A percentile compares a stretch with the other conserved stretches of the same genome.
Conservation (phyloP, 2,329 filamentous ascomycete species). For the Phialophora verrucosa region DNA sequence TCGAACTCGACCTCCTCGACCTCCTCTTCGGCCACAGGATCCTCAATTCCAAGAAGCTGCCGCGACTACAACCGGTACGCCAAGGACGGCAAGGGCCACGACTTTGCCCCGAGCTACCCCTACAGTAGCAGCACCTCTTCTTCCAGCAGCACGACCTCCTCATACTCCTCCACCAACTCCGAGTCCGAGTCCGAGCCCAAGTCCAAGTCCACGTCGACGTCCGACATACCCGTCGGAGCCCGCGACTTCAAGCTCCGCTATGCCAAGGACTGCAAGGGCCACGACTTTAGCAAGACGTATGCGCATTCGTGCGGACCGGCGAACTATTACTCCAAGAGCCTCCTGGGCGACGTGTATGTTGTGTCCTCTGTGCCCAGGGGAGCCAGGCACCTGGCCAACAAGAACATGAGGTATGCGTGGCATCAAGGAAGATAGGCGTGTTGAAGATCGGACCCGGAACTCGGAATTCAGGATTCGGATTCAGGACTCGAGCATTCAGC, state of each 20-base stretch:
- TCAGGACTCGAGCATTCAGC: too few relatives aligned
- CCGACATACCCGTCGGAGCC: background rate
- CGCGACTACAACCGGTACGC: constrained; percentile 19
- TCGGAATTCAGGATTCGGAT: background rate
- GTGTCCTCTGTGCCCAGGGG: constrained; percentile 2
- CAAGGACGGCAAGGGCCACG: constrained; percentile 26
- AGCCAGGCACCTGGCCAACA: background rate
- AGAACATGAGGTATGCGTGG: constrained; percentile 24
- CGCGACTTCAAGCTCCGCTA: constrained; percentile 25
- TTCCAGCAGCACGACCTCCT: background rate
- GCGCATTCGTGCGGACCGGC: background rate
- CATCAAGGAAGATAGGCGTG: constrained; percentile 17
- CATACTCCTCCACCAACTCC: background rate
- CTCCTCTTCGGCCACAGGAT: background rate
- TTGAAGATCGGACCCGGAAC: background rate
- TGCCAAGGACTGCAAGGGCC: constrained; percentile 27
- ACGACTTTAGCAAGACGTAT: constrained; percentile 14
- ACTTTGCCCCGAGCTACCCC: constrained; percentile 23
- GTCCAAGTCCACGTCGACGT: background rate
- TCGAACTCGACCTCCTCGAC: constrained; percentile 14
- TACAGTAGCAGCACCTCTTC: background rate
- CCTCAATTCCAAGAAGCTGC: constrained; percentile 7
- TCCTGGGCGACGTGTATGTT: background rate
- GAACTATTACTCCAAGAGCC: background rate
- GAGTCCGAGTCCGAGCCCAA: background rate